phyloP scores from a whole-genome alignment of 169 alveolate species.

The Eimeria sp. region DNA sequence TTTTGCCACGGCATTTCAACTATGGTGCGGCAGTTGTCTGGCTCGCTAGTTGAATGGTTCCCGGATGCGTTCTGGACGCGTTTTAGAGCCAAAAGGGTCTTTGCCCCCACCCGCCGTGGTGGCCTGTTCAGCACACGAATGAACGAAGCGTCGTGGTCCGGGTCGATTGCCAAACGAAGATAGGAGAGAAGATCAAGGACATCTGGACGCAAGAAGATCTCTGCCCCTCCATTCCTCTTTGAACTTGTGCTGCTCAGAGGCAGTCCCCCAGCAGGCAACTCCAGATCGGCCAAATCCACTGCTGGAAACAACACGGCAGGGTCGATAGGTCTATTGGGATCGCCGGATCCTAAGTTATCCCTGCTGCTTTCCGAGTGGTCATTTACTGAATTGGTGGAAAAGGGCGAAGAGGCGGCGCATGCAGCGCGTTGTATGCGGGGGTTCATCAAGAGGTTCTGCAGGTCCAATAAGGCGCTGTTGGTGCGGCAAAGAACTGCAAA shows the following conservation, averaged over 20 bases:
- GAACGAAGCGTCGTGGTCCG: slow-evolving; percentile 88
- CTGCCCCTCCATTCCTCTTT: slow-evolving; percentile 48
- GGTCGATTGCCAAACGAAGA: slow-evolving; percentile 88
- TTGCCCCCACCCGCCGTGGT: slow-evolving; percentile 86
- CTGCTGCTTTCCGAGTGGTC: not conserved
- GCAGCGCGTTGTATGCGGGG: slow-evolving; percentile 80
- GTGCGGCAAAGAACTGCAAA: slow-evolving; percentile 90
- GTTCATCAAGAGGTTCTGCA: slow-evolving; percentile 85
- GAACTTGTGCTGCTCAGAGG: slow-evolving; percentile 65
- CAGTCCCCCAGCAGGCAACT: slow-evolving; percentile 41
- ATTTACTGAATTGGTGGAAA: not conserved
- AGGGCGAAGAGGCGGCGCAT: not conserved
- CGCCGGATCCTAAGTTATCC: not conserved
- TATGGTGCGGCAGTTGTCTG: not conserved
- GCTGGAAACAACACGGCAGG: slow-evolving; percentile 74
- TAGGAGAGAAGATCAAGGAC: slow-evolving; percentile 85
- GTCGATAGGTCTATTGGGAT: slow-evolving; percentile 67
- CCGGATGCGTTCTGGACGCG: slow-evolving; percentile 11
- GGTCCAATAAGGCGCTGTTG: slow-evolving; percentile 83
- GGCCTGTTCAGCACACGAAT: slow-evolving; percentile 89
- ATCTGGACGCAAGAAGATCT: slow-evolving; percentile 56
- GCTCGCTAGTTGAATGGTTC: not conserved
- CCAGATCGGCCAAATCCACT: not conserved
- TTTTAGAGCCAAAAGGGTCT: slow-evolving; percentile 71
- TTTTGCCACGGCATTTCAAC: slow-evolving; percentile 66